Evolutionary conservation across 2,329 filamentous ascomycete genomes (phyloP).

Genomic region (Pyricularia grisea): DNA sequence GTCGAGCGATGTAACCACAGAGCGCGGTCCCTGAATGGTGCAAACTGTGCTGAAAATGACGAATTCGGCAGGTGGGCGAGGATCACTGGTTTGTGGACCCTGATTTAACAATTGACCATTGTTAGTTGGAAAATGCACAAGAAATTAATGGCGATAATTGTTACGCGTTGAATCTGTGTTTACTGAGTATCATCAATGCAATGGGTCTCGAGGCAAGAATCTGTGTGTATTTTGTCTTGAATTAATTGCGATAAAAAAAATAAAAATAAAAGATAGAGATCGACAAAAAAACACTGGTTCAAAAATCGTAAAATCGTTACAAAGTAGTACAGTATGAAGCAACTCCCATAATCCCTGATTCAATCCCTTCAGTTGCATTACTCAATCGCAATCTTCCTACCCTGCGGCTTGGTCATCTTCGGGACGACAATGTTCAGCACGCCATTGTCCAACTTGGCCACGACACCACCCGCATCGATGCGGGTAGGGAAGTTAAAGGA

Average conservation of each 20-base stretch:
- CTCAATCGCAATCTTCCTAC: not conserved
- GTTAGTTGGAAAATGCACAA: too few species aligned
- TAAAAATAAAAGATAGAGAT: not conserved
- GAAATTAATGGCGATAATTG: not conserved
- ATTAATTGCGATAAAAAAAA: not conserved
- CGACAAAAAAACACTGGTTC: not conserved
- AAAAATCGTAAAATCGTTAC: not conserved
- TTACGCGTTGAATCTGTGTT: not conserved
- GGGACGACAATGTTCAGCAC: constrained; percentile 57
- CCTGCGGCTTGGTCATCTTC: constrained; percentile 47
- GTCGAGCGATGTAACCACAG: not conserved
- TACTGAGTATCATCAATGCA: too few species aligned
- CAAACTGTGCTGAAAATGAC: not conserved
- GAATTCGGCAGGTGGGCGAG: not conserved
- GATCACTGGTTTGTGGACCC: not conserved
- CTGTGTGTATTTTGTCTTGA: not conserved
- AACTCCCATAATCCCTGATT: not conserved
- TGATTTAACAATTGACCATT: too few species aligned
- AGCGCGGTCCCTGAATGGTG: not conserved
- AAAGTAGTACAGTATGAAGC: not conserved
- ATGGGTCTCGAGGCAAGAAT: too few species aligned
- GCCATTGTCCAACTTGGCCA: constrained; percentile 36
- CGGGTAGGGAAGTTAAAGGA: constrained; percentile 57
- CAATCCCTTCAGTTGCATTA: not conserved
- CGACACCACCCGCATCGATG: constrained; percentile 26